Percentiles rank a stretch among this genome's conserved stretches.
Evolutionary conservation across 2,329 filamentous ascomycete species (phyloP).

Genomic region (Diaporthe capsici): DNA sequence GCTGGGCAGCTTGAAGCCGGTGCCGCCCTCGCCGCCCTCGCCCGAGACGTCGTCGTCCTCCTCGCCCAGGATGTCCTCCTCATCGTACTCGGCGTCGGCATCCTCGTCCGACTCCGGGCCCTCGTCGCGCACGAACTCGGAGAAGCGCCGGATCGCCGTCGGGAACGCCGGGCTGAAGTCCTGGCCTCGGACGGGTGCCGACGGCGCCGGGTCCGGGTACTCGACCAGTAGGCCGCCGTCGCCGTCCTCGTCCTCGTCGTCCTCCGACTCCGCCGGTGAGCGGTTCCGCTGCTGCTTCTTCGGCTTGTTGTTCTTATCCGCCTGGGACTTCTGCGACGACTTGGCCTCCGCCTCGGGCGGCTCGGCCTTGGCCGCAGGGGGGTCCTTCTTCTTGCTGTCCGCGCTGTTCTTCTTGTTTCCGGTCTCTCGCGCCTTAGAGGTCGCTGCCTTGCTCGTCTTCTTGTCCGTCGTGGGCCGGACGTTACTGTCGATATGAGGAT

Average conservation of each 20-base stretch:
- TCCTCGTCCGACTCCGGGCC: slow-evolving; percentile 59
- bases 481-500: slow-evolving; percentile 72
- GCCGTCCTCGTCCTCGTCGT: slow-evolving; percentile 62
- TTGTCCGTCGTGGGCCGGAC: slow-evolving; percentile 47
- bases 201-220: slow-evolving; percentile 67
- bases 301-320: slow-evolving; percentile 51
- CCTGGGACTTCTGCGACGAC: slow-evolving; percentile 34
- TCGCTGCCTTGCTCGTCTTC: slow-evolving; percentile 45
- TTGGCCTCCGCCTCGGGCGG: slow-evolving; percentile 43
- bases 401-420: slow-evolving; percentile 35
- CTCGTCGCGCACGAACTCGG: slow-evolving; percentile 61
- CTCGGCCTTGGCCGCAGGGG: slow-evolving; percentile 44
- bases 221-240: slow-evolving; percentile 72
- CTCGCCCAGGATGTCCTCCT: slow-evolving; percentile 46
- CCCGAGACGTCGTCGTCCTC: slow-evolving; percentile 59
- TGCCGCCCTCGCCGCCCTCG: slow-evolving; percentile 54
- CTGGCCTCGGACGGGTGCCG: slow-evolving; percentile 38
- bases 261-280: slow-evolving; percentile 36
- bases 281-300: slow-evolving; percentile 38
- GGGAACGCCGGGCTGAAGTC: slow-evolving; percentile 67
- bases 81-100: slow-evolving; percentile 63
- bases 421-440: slow-evolving; percentile 44
- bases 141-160: slow-evolving; percentile 62
- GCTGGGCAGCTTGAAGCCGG: slow-evolving; percentile 66
- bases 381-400: slow-evolving; percentile 30